Evolutionary conservation across 2,329 filamentous ascomycete species (phyloP).

Genomic region (Phialocephala sp.): DNA sequence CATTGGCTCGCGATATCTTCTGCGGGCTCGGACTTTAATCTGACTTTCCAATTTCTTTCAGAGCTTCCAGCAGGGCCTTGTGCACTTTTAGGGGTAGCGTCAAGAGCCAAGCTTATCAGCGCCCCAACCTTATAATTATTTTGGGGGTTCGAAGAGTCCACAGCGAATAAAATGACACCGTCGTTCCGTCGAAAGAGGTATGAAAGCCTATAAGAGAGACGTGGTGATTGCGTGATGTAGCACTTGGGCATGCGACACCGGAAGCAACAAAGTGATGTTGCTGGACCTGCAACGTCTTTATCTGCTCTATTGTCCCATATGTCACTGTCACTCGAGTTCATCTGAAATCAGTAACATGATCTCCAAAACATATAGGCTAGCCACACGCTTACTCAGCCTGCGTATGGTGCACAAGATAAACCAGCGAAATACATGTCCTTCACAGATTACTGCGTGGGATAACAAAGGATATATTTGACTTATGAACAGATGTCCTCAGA

Average conservation of each 20-base stretch:
- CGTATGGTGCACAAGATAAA: neutral
- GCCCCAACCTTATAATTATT: neutral
- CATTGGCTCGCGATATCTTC: neutral
- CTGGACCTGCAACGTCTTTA: neutral
- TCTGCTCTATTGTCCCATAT: neutral
- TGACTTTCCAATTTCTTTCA: slow-evolving; percentile 1
- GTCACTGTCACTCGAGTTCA: neutral
- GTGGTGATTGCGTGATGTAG: slow-evolving; percentile 1
- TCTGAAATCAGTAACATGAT: neutral
- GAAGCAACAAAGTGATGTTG: too few species aligned
- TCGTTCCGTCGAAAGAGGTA: neutral
- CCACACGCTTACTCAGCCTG: neutral
- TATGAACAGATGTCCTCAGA: neutral
- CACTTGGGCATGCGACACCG: neutral
- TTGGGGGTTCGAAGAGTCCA: neutral
- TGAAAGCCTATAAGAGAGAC: neutral
- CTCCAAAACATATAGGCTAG: neutral
- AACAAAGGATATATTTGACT: neutral
- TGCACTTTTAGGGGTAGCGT: neutral
- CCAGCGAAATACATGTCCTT: neutral
- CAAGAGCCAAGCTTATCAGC: neutral
- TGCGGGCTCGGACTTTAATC: neutral
- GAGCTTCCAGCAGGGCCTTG: neutral
- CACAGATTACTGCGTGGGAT: neutral
- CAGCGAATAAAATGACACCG: neutral